Percentiles rank a stretch among this genome's conserved stretches.
These are phyloP conservation scores for Quercus glauca DNA, from an alignment of 306 rosid species.

Conservation along the genomic window DNA sequence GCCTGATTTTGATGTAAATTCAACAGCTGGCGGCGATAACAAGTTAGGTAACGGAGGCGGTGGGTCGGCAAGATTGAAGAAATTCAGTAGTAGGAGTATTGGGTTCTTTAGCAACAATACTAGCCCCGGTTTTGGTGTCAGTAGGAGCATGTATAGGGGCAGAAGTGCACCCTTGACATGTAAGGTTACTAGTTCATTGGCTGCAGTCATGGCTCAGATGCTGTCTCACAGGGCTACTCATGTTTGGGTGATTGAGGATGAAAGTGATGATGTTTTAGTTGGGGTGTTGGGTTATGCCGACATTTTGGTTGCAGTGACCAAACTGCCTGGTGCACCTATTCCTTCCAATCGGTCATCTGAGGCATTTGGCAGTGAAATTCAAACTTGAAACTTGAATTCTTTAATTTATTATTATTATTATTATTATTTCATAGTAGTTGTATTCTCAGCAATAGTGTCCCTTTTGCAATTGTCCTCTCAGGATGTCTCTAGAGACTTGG, in stretches of 20 bases:
- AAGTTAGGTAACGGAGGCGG: slow-evolving; percentile 35
- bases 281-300: slow-evolving; percentile 90
- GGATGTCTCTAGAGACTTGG: slow-evolving; percentile 2
- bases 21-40: slow-evolving; percentile 38
- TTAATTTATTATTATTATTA: background rate
- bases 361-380: slow-evolving; percentile 50
- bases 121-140: slow-evolving; percentile 51
- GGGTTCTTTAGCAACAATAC: slow-evolving; percentile 60
- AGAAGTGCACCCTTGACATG: slow-evolving; percentile 91
- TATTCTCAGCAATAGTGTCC: background rate
- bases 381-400: slow-evolving; percentile 35
- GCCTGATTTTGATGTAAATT: slow-evolving; percentile 35
- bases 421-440: background rate
- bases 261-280: slow-evolving; percentile 66
- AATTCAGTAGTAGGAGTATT: slow-evolving; percentile 82
- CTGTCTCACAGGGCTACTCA: slow-evolving; percentile 93
- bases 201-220: slow-evolving; percentile 99
- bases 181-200: slow-evolving; percentile 84
- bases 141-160: slow-evolving; percentile 88
- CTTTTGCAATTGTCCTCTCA: slow-evolving; percentile 8
- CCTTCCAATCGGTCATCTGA: slow-evolving; percentile 50
- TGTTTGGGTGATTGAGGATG: slow-evolving; percentile 84
- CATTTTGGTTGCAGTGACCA: slow-evolving; percentile 81
- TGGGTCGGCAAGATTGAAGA: slow-evolving; percentile 42
- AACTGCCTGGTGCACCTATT: slow-evolving; percentile 41